These are phyloP conservation scores for Phanerochaete carnosa DNA, from an alignment of 768 basidiomycete species.

Conservation along the genomic window DNA sequence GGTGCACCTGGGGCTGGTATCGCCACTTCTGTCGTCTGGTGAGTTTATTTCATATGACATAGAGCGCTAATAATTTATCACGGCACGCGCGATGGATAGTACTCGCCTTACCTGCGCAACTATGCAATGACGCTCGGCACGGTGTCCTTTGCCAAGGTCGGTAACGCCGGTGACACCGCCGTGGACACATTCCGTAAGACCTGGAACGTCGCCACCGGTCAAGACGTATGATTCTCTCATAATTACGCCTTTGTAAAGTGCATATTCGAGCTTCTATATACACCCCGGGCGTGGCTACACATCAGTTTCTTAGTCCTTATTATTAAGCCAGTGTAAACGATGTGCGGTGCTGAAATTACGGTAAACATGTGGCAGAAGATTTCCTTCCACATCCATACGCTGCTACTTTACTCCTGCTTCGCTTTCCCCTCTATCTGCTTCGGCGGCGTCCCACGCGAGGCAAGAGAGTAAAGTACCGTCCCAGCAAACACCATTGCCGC, in stretches of 20 bases:
- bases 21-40: conserved; percentile 84
- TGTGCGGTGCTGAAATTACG: background rate
- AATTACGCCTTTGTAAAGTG: background rate
- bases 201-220: conserved; percentile 70
- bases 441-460: background rate
- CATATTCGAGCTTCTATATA: background rate
- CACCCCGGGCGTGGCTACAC: background rate
- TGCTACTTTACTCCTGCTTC: conserved; percentile 5
- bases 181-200: conserved; percentile 58
- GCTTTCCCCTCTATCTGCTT: background rate
- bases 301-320: background rate
- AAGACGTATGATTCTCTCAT: conserved; percentile 34
- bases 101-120: conserved; percentile 74
- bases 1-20: conserved; percentile 93
- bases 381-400: background rate
- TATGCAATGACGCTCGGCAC: conserved; percentile 69
- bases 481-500: conserved; percentile 67
- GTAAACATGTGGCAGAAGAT: no score
- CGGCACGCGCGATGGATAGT: conserved; percentile 39
- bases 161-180: conserved; percentile 53
- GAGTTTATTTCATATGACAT: conserved; percentile 25
- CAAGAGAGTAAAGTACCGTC: conserved; percentile 64
- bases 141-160: conserved; percentile 65
- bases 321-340: background rate
- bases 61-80: background rate